phyloP scores from a whole-genome alignment of 192 early-diverging fungal species.

The Neocallimastix lanati region DNA sequence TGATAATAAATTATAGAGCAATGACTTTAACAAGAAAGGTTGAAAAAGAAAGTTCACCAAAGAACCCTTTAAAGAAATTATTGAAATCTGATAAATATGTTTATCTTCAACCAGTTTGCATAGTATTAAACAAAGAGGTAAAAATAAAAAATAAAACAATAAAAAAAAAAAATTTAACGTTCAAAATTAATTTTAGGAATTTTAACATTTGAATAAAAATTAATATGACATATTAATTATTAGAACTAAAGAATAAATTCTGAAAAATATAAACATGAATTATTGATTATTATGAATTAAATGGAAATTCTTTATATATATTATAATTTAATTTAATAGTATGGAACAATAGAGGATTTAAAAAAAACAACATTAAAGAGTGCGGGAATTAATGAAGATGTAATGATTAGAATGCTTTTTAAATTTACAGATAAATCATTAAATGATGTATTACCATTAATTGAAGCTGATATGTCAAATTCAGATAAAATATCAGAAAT shows the following conservation, averaged over 20 bases:
- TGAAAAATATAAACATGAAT: too few relatives aligned
- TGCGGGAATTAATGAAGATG: constrained; percentile 44
- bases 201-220: too few relatives aligned
- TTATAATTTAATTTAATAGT: constrained; percentile 17
- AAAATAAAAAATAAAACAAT: too few relatives aligned
- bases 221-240: too few relatives aligned
- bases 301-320: constrained; percentile 1
- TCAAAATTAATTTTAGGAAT: too few relatives aligned
- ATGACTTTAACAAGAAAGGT: constrained; percentile 33
- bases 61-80: constrained; percentile 4
- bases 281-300: too few relatives aligned
- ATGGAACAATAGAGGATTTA: constrained; percentile 29
- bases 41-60: constrained; percentile 1
- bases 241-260: too few relatives aligned
- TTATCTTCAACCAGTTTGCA: constrained; percentile 41
- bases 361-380: constrained; percentile 47
- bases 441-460: constrained; percentile 24
- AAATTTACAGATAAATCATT: constrained; percentile 21
- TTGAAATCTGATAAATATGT: constrained; percentile 8
- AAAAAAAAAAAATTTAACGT: too few relatives aligned
- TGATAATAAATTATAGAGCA: constrained; percentile 9
- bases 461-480: constrained; percentile 7
- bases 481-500: background rate
- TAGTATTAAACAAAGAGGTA: constrained; percentile 50
- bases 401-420: constrained; percentile 51